These are phyloP conservation scores for Suhomyces emberorum DNA, from an alignment of 805 yeast species.

Conservation along the genomic window DNA sequence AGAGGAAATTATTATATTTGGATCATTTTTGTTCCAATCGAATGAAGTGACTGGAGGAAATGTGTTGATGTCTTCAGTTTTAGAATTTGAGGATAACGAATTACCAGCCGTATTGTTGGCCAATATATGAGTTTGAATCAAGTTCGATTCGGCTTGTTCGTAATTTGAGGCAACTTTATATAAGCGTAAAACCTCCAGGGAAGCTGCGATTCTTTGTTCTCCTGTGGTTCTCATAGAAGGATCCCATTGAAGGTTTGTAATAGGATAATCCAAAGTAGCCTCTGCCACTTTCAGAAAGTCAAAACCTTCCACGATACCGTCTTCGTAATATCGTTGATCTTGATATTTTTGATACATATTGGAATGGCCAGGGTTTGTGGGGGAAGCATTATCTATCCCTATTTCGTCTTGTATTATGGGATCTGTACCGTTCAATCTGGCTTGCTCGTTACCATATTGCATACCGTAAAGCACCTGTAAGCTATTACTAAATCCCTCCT, in stretches of 20 bases:
- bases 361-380: constrained; percentile 2
- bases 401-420: constrained; percentile 7
- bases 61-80: constrained; percentile 44
- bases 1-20: constrained; percentile 71
- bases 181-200: constrained; percentile 68
- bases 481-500: constrained; percentile 73
- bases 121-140: constrained; percentile 40
- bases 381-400: constrained; percentile 8
- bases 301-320: constrained; percentile 24
- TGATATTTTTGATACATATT: constrained; percentile 1
- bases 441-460: constrained; percentile 20
- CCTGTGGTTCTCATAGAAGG: constrained; percentile 38
- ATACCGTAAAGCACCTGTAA: constrained; percentile 47
- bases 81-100: constrained; percentile 24
- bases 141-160: constrained; percentile 33
- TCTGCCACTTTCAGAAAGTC: constrained; percentile 51
- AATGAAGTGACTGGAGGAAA: constrained; percentile 90
- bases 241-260: constrained; percentile 75
- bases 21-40: constrained; percentile 82
- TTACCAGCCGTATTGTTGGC: constrained; percentile 34
- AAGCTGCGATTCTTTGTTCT: constrained; percentile 54
- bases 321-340: constrained; percentile 1
- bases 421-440: constrained; percentile 17
- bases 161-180: constrained; percentile 53
- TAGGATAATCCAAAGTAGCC: constrained; percentile 58